Percentiles rank a stretch among this genome's conserved stretches.
These are phyloP conservation scores for Elsinoe necatrix DNA, from an alignment of 2,329 filamentous ascomycete genomes.

Conservation along the genomic window DNA sequence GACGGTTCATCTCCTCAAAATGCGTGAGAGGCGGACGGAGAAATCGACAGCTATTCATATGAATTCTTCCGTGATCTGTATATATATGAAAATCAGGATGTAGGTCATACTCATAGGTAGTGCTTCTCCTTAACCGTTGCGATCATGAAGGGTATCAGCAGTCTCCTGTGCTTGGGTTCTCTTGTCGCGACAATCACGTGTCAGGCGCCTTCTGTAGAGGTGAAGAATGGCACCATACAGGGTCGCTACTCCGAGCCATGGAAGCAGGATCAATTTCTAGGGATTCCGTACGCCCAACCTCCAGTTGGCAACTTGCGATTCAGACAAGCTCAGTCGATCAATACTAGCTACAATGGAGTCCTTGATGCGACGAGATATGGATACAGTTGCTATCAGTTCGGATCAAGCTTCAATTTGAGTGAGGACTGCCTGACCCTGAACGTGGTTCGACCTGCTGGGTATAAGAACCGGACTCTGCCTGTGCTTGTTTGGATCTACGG, in stretches of 20 bases:
- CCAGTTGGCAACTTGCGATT: constrained; percentile 29
- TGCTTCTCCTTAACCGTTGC: not conserved
- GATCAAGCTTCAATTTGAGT: constrained; percentile 33
- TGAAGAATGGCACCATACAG: constrained; percentile 38
- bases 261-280: constrained; percentile 41
- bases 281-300: constrained; percentile 33
- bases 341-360: constrained; percentile 33
- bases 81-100: not conserved
- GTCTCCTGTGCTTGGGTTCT: not conserved
- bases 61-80: constrained; percentile 9
- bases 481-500: constrained; percentile 21
- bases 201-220: constrained; percentile 26
- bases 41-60: not conserved
- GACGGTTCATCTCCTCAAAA: not conserved
- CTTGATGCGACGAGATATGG: constrained; percentile 36
- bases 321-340: constrained; percentile 28
- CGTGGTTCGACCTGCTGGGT: constrained; percentile 18
- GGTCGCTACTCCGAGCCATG: constrained; percentile 34
- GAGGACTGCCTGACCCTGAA: constrained; percentile 44
- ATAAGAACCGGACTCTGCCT: constrained; percentile 21
- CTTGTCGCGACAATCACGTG: not conserved
- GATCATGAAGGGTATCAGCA: not conserved
- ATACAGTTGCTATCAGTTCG: constrained; percentile 42
- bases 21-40: constrained; percentile 2
- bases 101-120: not conserved